phyloP scores from a whole-genome alignment of 345 rosid genomes.

The Hibiscus trionum region DNA sequence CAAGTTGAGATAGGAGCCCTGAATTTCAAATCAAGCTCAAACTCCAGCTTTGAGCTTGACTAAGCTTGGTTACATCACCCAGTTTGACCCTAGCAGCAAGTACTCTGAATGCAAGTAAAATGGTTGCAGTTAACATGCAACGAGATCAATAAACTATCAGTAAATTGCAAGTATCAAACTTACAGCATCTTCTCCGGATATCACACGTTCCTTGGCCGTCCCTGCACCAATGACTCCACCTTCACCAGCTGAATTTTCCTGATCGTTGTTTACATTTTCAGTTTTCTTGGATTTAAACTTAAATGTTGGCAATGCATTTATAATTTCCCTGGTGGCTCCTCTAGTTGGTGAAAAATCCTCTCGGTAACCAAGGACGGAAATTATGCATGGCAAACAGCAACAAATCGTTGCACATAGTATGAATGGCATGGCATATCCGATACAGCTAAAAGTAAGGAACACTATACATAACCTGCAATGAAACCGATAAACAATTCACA shows the following conservation, averaged over 20 bases:
- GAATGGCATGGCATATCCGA: conserved; percentile 93
- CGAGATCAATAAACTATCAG: background rate
- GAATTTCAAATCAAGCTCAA: background rate
- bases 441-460: conserved; percentile 84
- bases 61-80: background rate
- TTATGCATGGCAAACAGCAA: conserved; percentile 88
- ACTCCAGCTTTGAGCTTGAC: background rate
- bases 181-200: conserved; percentile 91
- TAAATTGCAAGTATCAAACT: conserved; percentile 19
- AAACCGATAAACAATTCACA: conserved; percentile 14
- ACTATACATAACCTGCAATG: conserved; percentile 80
- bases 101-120: background rate
- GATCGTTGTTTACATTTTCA: conserved; percentile 30
- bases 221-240: conserved; percentile 70
- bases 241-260: conserved; percentile 25
- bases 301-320: conserved; percentile 66
- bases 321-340: conserved; percentile 66
- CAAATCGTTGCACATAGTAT: conserved; percentile 84
- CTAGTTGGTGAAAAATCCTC: conserved; percentile 69
- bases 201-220: conserved; percentile 57
- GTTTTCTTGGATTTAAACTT: conserved; percentile 46
- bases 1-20: background rate
- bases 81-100: background rate
- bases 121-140: background rate
- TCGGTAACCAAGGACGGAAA: conserved; percentile 68